Evolutionary conservation across 2,329 filamentous ascomycete species (phyloP).

Genomic region (Fusarium graminum): DNA sequence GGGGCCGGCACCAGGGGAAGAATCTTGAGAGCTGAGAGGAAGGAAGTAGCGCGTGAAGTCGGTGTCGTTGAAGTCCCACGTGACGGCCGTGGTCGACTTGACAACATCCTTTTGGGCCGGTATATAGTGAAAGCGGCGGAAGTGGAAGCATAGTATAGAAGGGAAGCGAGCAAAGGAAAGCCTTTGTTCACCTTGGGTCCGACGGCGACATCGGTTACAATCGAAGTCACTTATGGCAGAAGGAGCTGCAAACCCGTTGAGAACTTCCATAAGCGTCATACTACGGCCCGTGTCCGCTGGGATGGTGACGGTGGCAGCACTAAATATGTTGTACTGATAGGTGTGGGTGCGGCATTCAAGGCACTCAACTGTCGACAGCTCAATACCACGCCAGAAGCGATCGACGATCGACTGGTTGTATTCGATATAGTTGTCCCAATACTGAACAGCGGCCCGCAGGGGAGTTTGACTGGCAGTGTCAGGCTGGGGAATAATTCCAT

Average conservation of each 20-base stretch:
- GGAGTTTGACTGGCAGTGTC: constrained; percentile 52
- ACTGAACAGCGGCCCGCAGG: constrained; percentile 73
- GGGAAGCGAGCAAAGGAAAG: constrained; percentile 83
- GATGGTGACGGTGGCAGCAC: constrained; percentile 65
- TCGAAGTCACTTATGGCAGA: constrained; percentile 74
- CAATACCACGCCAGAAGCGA: constrained; percentile 82
- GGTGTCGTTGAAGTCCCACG: constrained; percentile 81
- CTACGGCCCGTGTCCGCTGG: constrained; percentile 52
- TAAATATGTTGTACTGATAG: constrained; percentile 58
- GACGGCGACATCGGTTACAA: constrained; percentile 80
- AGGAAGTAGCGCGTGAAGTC: constrained; percentile 63
- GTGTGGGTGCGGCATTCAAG: constrained; percentile 66
- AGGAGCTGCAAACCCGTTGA: constrained; percentile 76
- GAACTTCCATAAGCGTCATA: constrained; percentile 69
- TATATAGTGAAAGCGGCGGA: constrained; percentile 70
- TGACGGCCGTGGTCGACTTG: constrained; percentile 79
- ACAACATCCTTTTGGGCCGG: constrained; percentile 53
- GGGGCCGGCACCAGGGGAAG: constrained; percentile 48
- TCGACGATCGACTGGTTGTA: constrained; percentile 82
- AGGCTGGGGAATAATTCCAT: constrained; percentile 51
- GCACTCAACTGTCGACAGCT: constrained; percentile 78
- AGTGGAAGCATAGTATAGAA: constrained; percentile 80
- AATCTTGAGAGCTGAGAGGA: constrained; percentile 51
- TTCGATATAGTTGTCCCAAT: constrained; percentile 79
- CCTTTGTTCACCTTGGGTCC: constrained; percentile 76